phyloP scores from a whole-genome alignment of 495 filamentous ascomycete species.

The Penicillium macrosclerotiorum region DNA sequence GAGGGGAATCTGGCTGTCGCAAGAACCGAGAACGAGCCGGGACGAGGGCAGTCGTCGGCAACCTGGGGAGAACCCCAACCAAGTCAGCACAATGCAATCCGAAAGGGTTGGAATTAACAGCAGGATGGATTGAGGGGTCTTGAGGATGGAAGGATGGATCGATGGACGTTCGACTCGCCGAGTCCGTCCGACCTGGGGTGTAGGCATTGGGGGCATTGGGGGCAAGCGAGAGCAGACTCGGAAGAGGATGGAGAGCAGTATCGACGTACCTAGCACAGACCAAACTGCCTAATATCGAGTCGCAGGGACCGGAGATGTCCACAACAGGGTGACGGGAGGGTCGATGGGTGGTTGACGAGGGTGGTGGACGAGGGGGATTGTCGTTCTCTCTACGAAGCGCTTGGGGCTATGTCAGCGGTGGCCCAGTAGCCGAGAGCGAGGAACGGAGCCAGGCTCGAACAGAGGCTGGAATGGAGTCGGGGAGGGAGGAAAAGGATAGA shows the following conservation, averaged over 20 bases:
- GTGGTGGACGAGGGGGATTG: conserved; percentile 30
- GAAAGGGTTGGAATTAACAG: conserved; percentile 11
- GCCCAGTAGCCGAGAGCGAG: conserved; percentile 25
- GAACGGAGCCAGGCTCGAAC: background rate
- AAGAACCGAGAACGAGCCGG: conserved; percentile 40
- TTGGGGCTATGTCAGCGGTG: conserved; percentile 47
- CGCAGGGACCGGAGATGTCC: conserved; percentile 27
- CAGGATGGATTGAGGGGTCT: conserved; percentile 13
- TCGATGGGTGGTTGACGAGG: conserved; percentile 27
- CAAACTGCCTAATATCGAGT: conserved; percentile 25
- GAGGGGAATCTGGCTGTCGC: conserved; percentile 40
- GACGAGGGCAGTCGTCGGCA: conserved; percentile 30
- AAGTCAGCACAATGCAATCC: conserved; percentile 31
- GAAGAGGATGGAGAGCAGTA: conserved; percentile 40
- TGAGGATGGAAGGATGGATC: conserved; percentile 22
- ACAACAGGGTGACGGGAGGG: conserved; percentile 15
- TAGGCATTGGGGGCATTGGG: conserved; percentile 20
- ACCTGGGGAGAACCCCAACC: conserved; percentile 20
- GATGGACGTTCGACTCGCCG: conserved; percentile 27
- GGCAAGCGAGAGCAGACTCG: conserved; percentile 32
- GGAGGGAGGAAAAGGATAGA: background rate
- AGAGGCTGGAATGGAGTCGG: background rate
- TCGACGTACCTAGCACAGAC: conserved; percentile 37
- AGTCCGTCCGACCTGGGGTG: conserved; percentile 35
- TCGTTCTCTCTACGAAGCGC: conserved; percentile 41